phyloP scores from a whole-genome alignment of 2,329 filamentous ascomycete genomes.

The Byssochlamys sp. region DNA sequence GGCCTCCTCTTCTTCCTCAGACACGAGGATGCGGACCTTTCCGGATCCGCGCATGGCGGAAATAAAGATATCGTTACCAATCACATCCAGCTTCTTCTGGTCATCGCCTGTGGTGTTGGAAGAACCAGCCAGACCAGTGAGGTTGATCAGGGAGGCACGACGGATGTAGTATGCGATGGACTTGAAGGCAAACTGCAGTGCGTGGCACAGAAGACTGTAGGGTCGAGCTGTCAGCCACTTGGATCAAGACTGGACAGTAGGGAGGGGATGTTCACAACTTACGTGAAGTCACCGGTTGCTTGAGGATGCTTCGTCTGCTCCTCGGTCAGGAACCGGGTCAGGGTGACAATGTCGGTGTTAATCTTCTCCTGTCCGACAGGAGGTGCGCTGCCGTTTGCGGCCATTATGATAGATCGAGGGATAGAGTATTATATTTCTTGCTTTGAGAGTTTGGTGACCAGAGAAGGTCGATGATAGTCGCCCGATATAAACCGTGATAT shows the following conservation, averaged over 20 bases:
- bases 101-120: constrained; percentile 94
- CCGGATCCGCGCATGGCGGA: constrained; percentile 87
- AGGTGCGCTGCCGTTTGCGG: constrained; percentile 40
- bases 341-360: constrained; percentile 91
- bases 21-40: constrained; percentile 85
- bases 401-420: constrained; percentile 22
- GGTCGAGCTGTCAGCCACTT: background rate
- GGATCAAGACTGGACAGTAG: background rate
- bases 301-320: constrained; percentile 88
- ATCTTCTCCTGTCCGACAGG: constrained; percentile 61
- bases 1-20: constrained; percentile 89
- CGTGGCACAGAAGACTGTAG: constrained; percentile 79
- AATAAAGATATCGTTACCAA: constrained; percentile 96
- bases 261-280: constrained; percentile 28
- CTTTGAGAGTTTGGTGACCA: constrained; percentile 1
- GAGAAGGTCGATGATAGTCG: constrained; percentile 2
- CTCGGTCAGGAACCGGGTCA: constrained; percentile 91
- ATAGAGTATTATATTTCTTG: constrained; percentile 6
- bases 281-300: constrained; percentile 98
- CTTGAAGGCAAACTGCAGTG: constrained; percentile 98
- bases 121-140: constrained; percentile 87
- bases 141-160: constrained; percentile 85
- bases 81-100: constrained; percentile 99
- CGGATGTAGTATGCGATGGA: constrained; percentile 99
- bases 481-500: constrained; percentile 2